Base-by-base conservation (phyloP, 768 basidiomycete species). In the Xerocomellus amylosporus region DNA sequence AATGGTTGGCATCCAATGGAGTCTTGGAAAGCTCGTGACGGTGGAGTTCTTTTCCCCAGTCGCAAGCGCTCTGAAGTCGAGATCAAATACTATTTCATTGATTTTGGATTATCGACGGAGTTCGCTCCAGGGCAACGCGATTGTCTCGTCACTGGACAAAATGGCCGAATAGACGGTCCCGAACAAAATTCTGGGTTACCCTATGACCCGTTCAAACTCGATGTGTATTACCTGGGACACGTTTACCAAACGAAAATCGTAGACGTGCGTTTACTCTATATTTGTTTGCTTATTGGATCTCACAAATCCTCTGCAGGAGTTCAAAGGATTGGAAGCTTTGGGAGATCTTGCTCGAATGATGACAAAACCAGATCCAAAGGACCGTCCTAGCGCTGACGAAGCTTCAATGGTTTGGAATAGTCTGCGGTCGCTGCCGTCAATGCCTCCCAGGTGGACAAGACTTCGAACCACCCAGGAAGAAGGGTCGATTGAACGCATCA, bases 41-140 rank as follows among this genome's bases (percentile, higher is more conserved):
- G 56, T 2, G 45, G 28, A 13, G 30, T 22, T 5, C 66, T 62
- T 0, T 64, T 60, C 34, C 55, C 65, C 22, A 49, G 17, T 13
- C 67, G 48, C 47, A 67, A 60, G 1, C 70, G 72, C 13, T 72
- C 68, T 0, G 39, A 56, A 2, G 59, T 50, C 6, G 66, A 73
- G 0, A 58, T 60, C 0, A 67, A 53, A 33, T 75, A 75, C 53
- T 71, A 65, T 41, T 56, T 73, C 22, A 71, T 73, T 39, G 73
- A 74, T 53, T 74, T 76, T 33, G 71, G 71, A 1, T 44, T 73
- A 10, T 73, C 74, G 2, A 57, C 61, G 0, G 58, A 50, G n/a
- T 75, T 67, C 28, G 47, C 28, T 10, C 67, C 73, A 1, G 45
- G 5, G 1, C 34, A 51, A 26, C 8, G 6, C 1, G 31, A 58